Conservation (phyloP, 441 rosid species). For the Capsella rubella region DNA sequence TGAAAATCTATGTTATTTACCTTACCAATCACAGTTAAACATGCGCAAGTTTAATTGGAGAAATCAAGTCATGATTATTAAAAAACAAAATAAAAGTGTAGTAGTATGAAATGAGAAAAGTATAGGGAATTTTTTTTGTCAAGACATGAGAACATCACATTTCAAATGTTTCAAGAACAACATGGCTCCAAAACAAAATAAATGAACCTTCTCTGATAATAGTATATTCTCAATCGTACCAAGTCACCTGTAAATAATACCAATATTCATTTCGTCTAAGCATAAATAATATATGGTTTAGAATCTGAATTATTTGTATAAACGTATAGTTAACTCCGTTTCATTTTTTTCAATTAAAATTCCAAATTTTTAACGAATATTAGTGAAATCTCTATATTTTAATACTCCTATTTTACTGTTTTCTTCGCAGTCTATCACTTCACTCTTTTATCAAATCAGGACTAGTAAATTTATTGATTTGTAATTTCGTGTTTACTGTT, state of each 20-base stretch:
- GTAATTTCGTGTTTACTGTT: not conserved
- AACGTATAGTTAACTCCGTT: not conserved
- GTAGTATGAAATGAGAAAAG: slow-evolving; percentile 23
- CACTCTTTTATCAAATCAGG: not conserved
- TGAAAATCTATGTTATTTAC: not conserved
- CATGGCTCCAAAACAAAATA: slow-evolving; percentile 54
- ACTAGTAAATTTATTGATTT: not conserved
- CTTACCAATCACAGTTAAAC: slow-evolving; percentile 1
- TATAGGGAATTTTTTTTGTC: slow-evolving; percentile 36
- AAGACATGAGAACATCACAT: slow-evolving; percentile 30
- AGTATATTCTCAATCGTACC: slow-evolving; percentile 37
- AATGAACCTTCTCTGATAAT: slow-evolving; percentile 39
- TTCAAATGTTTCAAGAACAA: slow-evolving; percentile 44
- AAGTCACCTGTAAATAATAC: not conserved
- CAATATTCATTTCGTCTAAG: slow-evolving; percentile 18
- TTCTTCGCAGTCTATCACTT: not conserved
- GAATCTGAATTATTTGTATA: slow-evolving; percentile 9
- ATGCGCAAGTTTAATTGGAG: not conserved
- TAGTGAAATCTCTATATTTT: not conserved
- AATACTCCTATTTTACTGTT: not conserved
- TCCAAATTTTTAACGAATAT: too few species aligned
- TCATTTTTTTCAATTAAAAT: not conserved
- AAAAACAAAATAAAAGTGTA: not conserved
- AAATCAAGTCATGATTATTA: not conserved
- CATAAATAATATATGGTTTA: not conserved